Evolutionary conservation across 1,139 yeast species (phyloP).

Genomic region (Yamadazyma mexicana): DNA sequence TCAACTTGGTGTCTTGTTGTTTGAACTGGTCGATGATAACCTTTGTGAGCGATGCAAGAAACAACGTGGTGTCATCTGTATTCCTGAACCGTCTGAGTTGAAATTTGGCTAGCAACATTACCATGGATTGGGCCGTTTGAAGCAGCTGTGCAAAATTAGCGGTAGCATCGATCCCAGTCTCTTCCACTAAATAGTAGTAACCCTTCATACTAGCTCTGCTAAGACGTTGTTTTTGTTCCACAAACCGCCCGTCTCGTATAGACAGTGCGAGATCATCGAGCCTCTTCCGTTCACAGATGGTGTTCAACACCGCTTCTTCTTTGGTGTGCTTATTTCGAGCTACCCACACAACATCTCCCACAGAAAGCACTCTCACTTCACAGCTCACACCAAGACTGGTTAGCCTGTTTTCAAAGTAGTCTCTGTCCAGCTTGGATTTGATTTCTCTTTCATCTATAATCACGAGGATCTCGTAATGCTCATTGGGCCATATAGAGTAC

Average conservation of each 20-base stretch:
- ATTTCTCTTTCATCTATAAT: conserved; percentile 84
- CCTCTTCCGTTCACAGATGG: conserved; percentile 84
- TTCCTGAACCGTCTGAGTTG: conserved; percentile 67
- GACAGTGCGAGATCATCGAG: conserved; percentile 82
- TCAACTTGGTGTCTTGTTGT: conserved; percentile 29
- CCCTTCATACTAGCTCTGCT: conserved; percentile 65
- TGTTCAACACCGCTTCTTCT: conserved; percentile 70
- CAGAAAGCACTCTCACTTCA: conserved; percentile 60
- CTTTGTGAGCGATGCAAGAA: conserved; percentile 58
- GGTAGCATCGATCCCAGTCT: conserved; percentile 28
- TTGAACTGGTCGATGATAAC: conserved; percentile 41
- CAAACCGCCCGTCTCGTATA: conserved; percentile 82
- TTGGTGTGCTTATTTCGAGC: conserved; percentile 64
- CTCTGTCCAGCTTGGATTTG: conserved; percentile 58
- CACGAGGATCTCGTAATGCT: conserved; percentile 57
- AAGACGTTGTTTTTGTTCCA: conserved; percentile 81
- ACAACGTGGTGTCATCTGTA: conserved; percentile 73
- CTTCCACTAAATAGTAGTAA: conserved; percentile 83
- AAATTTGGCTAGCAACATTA: conserved; percentile 66
- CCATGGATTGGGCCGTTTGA: conserved; percentile 74
- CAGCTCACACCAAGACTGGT: conserved; percentile 47
- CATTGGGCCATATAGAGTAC: conserved; percentile 40
- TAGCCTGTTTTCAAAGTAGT: conserved; percentile 62
- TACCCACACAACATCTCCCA: conserved; percentile 91
- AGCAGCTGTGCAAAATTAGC: conserved; percentile 61